Evolutionary conservation across 306 rosid species (phyloP).

Genomic region (Quercus suber): DNA sequence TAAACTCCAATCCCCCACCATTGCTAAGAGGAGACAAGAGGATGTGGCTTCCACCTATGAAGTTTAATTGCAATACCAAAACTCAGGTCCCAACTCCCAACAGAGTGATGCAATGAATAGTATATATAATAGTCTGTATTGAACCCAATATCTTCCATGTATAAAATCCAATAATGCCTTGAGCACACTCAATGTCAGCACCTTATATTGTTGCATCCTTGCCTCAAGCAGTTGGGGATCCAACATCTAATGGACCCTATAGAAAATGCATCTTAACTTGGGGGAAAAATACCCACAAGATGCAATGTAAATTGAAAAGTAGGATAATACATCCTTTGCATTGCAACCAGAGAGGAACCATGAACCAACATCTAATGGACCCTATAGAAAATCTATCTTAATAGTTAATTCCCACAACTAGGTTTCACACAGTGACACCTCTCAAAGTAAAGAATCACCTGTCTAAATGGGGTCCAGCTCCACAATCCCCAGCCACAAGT

Average conservation of each 20-base stretch:
- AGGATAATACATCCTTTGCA: too few species aligned
- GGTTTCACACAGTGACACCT: not conserved
- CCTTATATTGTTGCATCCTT: not conserved
- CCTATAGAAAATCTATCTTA: too few species aligned
- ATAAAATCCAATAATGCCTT: not conserved
- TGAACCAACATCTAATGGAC: too few species aligned
- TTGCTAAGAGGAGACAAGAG: constrained; percentile 30
- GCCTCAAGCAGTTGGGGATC: not conserved
- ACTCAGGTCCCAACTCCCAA: constrained; percentile 36
- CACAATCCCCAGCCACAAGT: not conserved
- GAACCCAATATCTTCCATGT: not conserved
- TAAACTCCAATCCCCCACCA: constrained; percentile 26
- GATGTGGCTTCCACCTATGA: constrained; percentile 42
- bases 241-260: not conserved
- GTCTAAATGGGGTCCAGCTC: not conserved
- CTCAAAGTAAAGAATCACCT: not conserved
- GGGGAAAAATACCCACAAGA: not conserved
- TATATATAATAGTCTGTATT: not conserved
- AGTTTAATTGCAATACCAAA: constrained; percentile 25
- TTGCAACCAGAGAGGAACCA: too few species aligned
- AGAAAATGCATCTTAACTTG: not conserved
- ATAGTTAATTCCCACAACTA: not conserved
- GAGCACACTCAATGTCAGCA: not conserved
- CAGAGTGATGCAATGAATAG: constrained; percentile 8
- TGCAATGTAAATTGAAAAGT: not conserved